Base-by-base conservation (phyloP, 2,329 filamentous ascomycete genomes). In the Penicillium sp. region DNA sequence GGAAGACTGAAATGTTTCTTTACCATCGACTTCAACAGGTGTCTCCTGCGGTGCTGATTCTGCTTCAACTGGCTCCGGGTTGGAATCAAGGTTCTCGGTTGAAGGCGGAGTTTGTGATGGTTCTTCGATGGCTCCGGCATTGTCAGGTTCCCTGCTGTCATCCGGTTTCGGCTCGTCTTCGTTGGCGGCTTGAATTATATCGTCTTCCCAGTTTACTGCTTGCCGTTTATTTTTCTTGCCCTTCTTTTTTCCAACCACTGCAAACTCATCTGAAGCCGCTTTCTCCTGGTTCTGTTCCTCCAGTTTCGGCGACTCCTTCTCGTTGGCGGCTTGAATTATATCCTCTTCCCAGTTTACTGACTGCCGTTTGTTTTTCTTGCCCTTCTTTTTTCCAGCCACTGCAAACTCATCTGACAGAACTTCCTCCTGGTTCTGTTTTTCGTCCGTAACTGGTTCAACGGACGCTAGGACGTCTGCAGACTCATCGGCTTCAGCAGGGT, bases 151-250 rank as follows among this genome's bases (percentile, higher is more conserved):
- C 33, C 38, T 49, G 28, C 24, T 56, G 48, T 57, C 35, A 5
- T 38, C 20, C 26, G 46, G 49, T 49, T 57, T 47, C 21, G 61
- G 33, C 30, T 61, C 49, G 14, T 66, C 62, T 38, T 61, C 58
- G 5, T 55, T 43, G 20, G 57, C 23, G 12, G 55, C 47, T 40
- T 57, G 42, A 55, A 58, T 35, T 47, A 59, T 38, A 47, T 65
- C 61, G 14, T 62, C 57, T 47, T 66, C 65, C 46, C 63, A 57
- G 48, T 57, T 66, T 52, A 71, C 68, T 16, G 70, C 71, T 42
- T 68, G 68, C 59, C 67, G 71, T 60, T 71, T 73, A 30, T 77
- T 74, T 58, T 80, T 79, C 61, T 80, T 80, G 11, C 69, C 75
- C 61, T 79, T 81, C 63, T 77, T 74, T 50, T 75, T 69, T 38